These are phyloP conservation scores for Thelonectria blattea DNA, from an alignment of 2,329 filamentous ascomycete genomes.

Conservation along the genomic window DNA sequence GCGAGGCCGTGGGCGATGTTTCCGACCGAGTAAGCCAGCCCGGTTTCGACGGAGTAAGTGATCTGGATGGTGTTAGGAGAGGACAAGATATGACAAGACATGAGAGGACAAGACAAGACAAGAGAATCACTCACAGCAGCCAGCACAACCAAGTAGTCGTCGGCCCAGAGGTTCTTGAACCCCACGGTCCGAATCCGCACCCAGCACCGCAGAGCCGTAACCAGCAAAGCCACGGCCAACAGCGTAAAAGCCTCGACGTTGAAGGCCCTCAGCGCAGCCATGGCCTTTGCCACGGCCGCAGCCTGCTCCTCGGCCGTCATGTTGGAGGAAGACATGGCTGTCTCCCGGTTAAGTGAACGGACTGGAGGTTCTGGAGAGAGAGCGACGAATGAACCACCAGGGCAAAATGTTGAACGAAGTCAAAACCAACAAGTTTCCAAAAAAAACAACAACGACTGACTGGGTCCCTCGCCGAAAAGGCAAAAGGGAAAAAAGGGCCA, in stretches of 20 bases:
- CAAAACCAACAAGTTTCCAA: too few relatives aligned
- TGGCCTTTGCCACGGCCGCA: conserved; percentile 33
- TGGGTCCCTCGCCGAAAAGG: background rate
- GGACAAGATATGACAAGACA: too few relatives aligned
- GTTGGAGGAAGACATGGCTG: conserved; percentile 19
- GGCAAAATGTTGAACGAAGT: background rate
- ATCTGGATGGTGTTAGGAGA: conserved; percentile 26
- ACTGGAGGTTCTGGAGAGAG: background rate
- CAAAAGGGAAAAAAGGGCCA: background rate
- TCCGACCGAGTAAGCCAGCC: conserved; percentile 57
- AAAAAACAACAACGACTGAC: too few relatives aligned
- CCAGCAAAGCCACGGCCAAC: conserved; percentile 53
- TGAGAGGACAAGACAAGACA: too few relatives aligned
- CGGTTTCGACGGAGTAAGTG: conserved; percentile 58
- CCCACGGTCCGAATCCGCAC: conserved; percentile 57
- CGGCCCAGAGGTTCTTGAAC: conserved; percentile 55
- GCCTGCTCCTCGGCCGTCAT: conserved; percentile 27
- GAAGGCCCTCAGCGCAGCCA: conserved; percentile 35
- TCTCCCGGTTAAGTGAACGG: background rate
- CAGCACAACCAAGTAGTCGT: conserved; percentile 66
- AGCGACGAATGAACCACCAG: background rate
- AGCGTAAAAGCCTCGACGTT: conserved; percentile 49
- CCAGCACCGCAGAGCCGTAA: conserved; percentile 58
- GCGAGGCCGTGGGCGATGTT: conserved; percentile 57
- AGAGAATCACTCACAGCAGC: conserved; percentile 49